Percentiles rank a stretch among this genome's conserved stretches.
These are phyloP conservation scores for Phragmites australis DNA, from an alignment of 176 grass and related monocot species.

Conservation along the genomic window DNA sequence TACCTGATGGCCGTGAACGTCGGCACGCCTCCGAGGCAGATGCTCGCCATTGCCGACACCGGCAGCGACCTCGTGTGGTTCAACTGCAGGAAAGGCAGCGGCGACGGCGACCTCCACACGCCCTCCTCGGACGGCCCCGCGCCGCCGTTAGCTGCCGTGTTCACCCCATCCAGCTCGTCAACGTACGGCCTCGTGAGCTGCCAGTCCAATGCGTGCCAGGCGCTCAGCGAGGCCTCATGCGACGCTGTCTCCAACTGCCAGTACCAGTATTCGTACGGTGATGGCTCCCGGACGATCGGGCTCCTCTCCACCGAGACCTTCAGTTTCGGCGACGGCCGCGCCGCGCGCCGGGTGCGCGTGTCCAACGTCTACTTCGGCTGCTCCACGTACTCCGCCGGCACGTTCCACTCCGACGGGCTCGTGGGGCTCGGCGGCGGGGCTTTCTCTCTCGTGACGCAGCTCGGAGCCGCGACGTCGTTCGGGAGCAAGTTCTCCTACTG, in stretches of 20 bases:
- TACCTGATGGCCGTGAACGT: slow-evolving; percentile 51
- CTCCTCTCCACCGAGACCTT: slow-evolving; percentile 63
- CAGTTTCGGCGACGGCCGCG: slow-evolving; percentile 35
- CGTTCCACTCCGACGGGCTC: slow-evolving; percentile 43
- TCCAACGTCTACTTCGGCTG: slow-evolving; percentile 53
- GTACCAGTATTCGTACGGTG: slow-evolving; percentile 56
- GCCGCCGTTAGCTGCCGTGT: background rate
- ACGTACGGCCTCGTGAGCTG: slow-evolving; percentile 47
- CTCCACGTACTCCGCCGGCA: slow-evolving; percentile 23
- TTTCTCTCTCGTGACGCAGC: slow-evolving; percentile 56
- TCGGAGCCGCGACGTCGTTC: slow-evolving; percentile 13
- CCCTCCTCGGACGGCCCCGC: background rate
- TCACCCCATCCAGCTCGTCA: slow-evolving; percentile 32
- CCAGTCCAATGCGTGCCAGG: slow-evolving; percentile 7
- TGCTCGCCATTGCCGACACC: slow-evolving; percentile 58
- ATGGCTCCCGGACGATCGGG: slow-evolving; percentile 42
- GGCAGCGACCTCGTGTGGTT: slow-evolving; percentile 73
- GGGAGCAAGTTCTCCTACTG: slow-evolving; percentile 72
- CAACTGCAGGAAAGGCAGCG: slow-evolving; percentile 16
- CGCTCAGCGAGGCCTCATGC: slow-evolving; percentile 22
- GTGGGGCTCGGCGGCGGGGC: slow-evolving; percentile 51
- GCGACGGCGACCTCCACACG: background rate
- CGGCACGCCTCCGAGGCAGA: slow-evolving; percentile 44
- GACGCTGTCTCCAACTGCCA: slow-evolving; percentile 40
- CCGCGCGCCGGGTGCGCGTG: background rate